These are phyloP conservation scores for Magnaporthiopsis poae DNA, from an alignment of 2,329 filamentous ascomycete genomes.

Conservation along the genomic window DNA sequence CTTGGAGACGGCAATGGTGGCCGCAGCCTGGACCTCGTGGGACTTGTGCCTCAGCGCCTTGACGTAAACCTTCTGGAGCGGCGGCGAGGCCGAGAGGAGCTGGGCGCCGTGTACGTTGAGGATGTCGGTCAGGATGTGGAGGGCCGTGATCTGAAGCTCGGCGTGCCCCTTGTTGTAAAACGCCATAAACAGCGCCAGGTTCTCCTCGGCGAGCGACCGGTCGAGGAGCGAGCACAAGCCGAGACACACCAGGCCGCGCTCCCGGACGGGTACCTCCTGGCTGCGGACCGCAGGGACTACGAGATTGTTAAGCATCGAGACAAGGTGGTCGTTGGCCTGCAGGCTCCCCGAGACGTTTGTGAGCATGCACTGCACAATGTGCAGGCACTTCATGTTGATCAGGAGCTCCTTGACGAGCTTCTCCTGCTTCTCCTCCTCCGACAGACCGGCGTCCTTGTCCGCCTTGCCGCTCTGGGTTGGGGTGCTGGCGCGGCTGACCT, in stretches of 20 bases:
- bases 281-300: constrained; percentile 90
- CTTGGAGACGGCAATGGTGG: constrained; percentile 74
- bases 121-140: constrained; percentile 89
- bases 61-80: constrained; percentile 75
- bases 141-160: constrained; percentile 74
- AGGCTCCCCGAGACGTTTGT: constrained; percentile 82
- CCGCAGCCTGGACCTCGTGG: constrained; percentile 68
- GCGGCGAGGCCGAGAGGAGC: constrained; percentile 56
- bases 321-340: constrained; percentile 81
- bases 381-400: constrained; percentile 95
- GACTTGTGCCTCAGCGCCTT: constrained; percentile 65
- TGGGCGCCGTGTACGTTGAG: constrained; percentile 79
- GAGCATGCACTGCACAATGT: constrained; percentile 95
- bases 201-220: constrained; percentile 82
- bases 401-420: constrained; percentile 85
- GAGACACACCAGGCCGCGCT: constrained; percentile 78
- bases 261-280: constrained; percentile 83
- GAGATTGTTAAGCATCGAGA: constrained; percentile 95
- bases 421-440: constrained; percentile 55
- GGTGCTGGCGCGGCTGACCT: constrained; percentile 60
- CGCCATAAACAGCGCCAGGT: constrained; percentile 85
- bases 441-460: constrained; percentile 23
- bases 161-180: constrained; percentile 92
- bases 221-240: constrained; percentile 87
- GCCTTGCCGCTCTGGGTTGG: constrained; percentile 36